A percentile compares a stretch with the other conserved stretches of the same genome.
Conservation (phyloP, 352 stramenopile species). For the Phytophthora brassicae region DNA sequence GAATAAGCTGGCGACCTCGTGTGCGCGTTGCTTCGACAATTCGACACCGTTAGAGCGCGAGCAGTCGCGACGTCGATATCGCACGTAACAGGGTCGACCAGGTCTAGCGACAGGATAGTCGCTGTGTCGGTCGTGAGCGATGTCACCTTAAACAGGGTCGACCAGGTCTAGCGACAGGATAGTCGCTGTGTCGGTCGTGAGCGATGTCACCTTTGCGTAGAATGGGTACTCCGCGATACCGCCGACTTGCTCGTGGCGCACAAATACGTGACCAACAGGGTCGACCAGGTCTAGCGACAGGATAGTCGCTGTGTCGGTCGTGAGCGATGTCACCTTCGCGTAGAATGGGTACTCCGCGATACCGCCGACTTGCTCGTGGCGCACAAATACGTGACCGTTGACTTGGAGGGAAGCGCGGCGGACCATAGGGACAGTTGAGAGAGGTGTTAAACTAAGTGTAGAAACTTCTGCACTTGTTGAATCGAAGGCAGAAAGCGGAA, state of each 20-base stretch:
- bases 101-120: neutral
- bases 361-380: constrained; percentile 1
- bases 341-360: constrained; percentile 17
- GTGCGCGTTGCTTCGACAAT: constrained; percentile 8
- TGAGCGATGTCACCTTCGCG: neutral
- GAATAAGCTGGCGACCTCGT: neutral
- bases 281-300: neutral
- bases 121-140: neutral
- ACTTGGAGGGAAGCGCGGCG: constrained; percentile 7
- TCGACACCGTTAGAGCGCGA: neutral
- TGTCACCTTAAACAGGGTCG: constrained; percentile 5
- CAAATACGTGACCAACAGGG: constrained; percentile 1
- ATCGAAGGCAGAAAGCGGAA: no score
- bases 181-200: neutral
- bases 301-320: neutral
- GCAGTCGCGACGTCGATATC: neutral
- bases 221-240: constrained; percentile 11
- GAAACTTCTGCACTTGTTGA: no score
- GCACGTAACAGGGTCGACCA: neutral
- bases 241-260: constrained; percentile 8
- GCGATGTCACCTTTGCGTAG: constrained; percentile 7
- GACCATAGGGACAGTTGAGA: neutral
- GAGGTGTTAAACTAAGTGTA: neutral
- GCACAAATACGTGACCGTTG: neutral
- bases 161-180: neutral